phyloP scores from a whole-genome alignment of 768 basidiomycete species.

The Mycena vitilis region DNA sequence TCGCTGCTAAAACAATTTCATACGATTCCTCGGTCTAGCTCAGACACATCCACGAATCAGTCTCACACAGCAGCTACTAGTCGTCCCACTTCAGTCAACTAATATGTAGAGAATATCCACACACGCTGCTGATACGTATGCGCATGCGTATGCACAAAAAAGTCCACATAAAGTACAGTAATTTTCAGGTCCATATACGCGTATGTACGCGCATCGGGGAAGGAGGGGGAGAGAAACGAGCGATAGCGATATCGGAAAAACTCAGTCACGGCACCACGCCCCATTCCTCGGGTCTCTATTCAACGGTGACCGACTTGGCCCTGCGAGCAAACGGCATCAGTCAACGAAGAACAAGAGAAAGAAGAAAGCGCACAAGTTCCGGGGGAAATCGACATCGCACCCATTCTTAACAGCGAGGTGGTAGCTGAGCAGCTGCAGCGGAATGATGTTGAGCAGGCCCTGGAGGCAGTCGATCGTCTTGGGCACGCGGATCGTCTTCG shows the following conservation, averaged over 20 bases:
- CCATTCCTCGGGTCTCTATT: conserved; percentile 54
- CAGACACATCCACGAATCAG: neutral
- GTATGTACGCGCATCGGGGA: neutral
- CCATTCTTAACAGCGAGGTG: conserved; percentile 96
- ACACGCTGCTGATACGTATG: neutral
- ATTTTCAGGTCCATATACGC: conserved; percentile 35
- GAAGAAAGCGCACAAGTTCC: conserved; percentile 71
- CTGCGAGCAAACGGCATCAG: conserved; percentile 46
- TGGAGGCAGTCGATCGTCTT: conserved; percentile 95
- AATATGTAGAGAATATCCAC: conserved; percentile 7
- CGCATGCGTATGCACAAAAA: conserved; percentile 4
- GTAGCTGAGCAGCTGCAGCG: conserved; percentile 94
- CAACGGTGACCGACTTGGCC: conserved; percentile 82
- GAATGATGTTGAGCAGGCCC: conserved; percentile 96
- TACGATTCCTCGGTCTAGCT: neutral
- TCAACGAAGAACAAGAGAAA: conserved; percentile 11
- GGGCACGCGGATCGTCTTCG: conserved; percentile 94
- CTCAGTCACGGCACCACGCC: conserved; percentile 3
- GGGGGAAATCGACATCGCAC: conserved; percentile 98
- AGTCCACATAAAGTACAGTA: conserved; percentile 39
- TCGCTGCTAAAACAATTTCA: neutral
- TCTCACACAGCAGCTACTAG: neutral
- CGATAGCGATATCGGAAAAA: neutral
- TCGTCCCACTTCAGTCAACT: conserved; percentile 12
- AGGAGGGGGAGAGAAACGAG: conserved; percentile 14